Conservation (phyloP, 148 eudicot species). For the Fagopyrum tataricum region DNA sequence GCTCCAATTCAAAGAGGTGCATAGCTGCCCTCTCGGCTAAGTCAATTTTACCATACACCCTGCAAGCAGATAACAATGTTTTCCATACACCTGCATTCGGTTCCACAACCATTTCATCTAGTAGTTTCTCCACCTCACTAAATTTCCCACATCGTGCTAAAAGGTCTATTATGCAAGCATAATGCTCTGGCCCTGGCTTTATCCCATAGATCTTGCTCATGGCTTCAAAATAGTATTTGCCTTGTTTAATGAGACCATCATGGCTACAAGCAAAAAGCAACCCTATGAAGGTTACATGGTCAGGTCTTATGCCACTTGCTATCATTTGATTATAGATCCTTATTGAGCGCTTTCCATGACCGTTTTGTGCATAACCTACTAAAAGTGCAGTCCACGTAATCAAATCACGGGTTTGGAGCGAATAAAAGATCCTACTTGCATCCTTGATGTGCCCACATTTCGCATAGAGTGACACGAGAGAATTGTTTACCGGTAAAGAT, state of each 20-base stretch:
- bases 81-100: slow-evolving; percentile 70
- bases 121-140: slow-evolving; percentile 39
- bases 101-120: slow-evolving; percentile 40
- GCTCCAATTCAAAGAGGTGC: slow-evolving; percentile 56
- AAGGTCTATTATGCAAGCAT: slow-evolving; percentile 72
- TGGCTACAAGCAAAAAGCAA: slow-evolving; percentile 75
- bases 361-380: slow-evolving; percentile 73
- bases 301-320: slow-evolving; percentile 45
- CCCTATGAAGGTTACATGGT: slow-evolving; percentile 61
- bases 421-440: slow-evolving; percentile 45
- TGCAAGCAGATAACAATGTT: slow-evolving; percentile 54
- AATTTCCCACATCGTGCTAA: slow-evolving; percentile 57
- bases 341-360: slow-evolving; percentile 38
- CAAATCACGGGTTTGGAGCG: slow-evolving; percentile 32
- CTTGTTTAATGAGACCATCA: slow-evolving; percentile 50
- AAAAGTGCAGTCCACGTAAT: slow-evolving; percentile 75
- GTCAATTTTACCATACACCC: slow-evolving; percentile 44
- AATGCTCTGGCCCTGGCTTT: slow-evolving; percentile 51
- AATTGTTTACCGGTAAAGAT: slow-evolving; percentile 47
- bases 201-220: slow-evolving; percentile 47
- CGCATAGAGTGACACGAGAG: slow-evolving; percentile 63
- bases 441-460: slow-evolving; percentile 74
- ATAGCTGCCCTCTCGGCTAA: slow-evolving; percentile 54
- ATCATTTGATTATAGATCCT: slow-evolving; percentile 46
- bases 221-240: slow-evolving; percentile 46